Evolutionary conservation across 768 basidiomycete species (phyloP), one percentile per base, ranked within the genome.

Genomic region (Podaxis sp.): DNA sequence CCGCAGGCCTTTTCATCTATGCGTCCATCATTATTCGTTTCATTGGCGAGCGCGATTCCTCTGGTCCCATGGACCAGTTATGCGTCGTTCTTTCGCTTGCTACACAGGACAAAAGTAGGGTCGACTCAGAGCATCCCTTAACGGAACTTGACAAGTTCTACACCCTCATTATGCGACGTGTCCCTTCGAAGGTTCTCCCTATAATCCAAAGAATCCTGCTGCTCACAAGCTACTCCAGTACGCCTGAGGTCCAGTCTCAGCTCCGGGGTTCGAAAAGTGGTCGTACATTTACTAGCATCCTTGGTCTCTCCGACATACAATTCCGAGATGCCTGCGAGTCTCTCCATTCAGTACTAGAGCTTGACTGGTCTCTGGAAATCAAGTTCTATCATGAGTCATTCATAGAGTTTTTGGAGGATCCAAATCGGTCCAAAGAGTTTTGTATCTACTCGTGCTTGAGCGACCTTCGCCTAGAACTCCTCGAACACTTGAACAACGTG

Each of bases 1-100:
- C 59, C 12, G 63, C 65, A 13, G 62, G 62, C 1, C 24, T 40
- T 7, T 64, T 56, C 40, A 58, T 60, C 17, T 64, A 51, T n/a
- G 58, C 62, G 1, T 53, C 56, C n/a, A 60, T 55, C 6, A 40
- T 57, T 24, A 53, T 66, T 17, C 55, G 50, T 17, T 66, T 55
- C 37, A 36, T 66, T 38, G 36, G 49, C 24, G 52, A 64, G 17
- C 53, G 30, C 10, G 20, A 37, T 0, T 52, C 38, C 22, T 20
- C 28, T 33, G 38, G 56, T 13, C 56, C 48, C 0, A 12, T 13
- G 2, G 33, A 58, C 15, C 62, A 41, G 12, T 22, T 63, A 3
- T 15, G 30, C 17, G 15, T 26, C 8, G 37, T 57, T 2, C 49
- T 58, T 38, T 11, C n/a, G 5, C 28, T 48, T n/a, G 4, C 41